These are phyloP conservation scores for Coniochaeta sp. DNA, from an alignment of 2,329 filamentous ascomycete species.

Conservation along the genomic window DNA sequence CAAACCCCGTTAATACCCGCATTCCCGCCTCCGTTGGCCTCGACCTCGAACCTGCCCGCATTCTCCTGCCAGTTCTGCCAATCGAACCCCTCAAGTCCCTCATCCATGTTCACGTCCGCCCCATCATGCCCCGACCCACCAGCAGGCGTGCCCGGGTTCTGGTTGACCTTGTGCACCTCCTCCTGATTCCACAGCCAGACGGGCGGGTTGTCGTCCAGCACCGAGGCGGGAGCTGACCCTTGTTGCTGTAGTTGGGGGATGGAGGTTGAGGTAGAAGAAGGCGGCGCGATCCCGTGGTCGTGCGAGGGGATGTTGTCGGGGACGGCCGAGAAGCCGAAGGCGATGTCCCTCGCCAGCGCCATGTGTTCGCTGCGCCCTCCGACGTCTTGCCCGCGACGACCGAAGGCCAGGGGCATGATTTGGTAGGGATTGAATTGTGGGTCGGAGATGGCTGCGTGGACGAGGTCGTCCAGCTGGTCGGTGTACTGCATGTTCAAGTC, in stretches of 20 bases:
- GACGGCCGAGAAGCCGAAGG: constrained; percentile 8
- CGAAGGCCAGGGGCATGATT: neutral
- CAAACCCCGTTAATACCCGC: neutral
- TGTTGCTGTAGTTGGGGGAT: no score
- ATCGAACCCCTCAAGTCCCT: constrained; percentile 29
- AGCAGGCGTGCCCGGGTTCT: constrained; percentile 14
- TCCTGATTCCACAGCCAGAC: constrained; percentile 47
- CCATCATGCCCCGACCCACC: no score
- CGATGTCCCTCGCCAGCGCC: constrained; percentile 2
- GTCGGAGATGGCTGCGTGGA: neutral
- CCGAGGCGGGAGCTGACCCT: no score
- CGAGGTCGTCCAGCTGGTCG: neutral
- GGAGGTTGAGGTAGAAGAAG: no score
- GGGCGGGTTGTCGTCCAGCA: constrained; percentile 44
- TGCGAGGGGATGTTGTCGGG: constrained; percentile 2
- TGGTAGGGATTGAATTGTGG: neutral
- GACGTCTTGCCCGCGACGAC: neutral
- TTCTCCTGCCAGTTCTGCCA: constrained; percentile 29
- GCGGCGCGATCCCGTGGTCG: neutral
- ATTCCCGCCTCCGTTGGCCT: constrained; percentile 14
- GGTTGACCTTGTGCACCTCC: constrained; percentile 9
- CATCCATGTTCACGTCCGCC: constrained; percentile 27
- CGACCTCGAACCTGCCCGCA: constrained; percentile 19
- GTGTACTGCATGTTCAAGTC: neutral
- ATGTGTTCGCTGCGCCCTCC: neutral